Evolutionary conservation across 176 grass and related monocot species (phyloP), one percentile per base, ranked within the genome.

Genomic region (Oryza officinalis): DNA sequence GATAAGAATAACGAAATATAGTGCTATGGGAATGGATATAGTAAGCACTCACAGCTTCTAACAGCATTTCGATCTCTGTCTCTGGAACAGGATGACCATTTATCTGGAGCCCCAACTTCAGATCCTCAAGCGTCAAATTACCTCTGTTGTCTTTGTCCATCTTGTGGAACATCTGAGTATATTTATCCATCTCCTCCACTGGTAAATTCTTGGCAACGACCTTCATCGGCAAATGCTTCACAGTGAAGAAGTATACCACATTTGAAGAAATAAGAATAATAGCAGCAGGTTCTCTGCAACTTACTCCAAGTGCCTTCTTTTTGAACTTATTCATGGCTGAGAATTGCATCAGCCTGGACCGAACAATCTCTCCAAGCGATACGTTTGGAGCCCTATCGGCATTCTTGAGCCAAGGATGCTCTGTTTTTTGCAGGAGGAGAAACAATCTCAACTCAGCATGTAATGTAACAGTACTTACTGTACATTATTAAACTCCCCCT

Each of bases 301-400:
- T 83, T 89, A 97, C 95, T 85, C 90, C 82, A 23, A 97, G 76
- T 50, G 85, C 95, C 79, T 93, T 97, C 86, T 94, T 97, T 73
- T 97, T 97, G 79, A 97, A 94, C 76, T 91, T 94, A 84, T 94
- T 97, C 95, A 94, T 97, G 28, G 86, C 80, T 65, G 95, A 91
- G 87, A 94, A 97, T 49, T 97, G 95, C 83, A 91, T 94, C 13
- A 97, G 72, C 38, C 86, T 93, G 64, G 88, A 83, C 69, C 88
- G 93, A 73, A 97, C 92, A 41, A 88, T 75, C 46, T 76, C 92
- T 63, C 95, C 95, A 1, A 97, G 95, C 4, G 95, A 88, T 76
- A 94, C 81, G 74, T 94, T 97, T 35, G 92, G 89, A 81, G 78
- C 95, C 66, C 70, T 88, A 5, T 83, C 76, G 13, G 90, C 79